Evolutionary conservation across 2,329 filamentous ascomycete species (phyloP).

Genomic region (Zalaria obscura): DNA sequence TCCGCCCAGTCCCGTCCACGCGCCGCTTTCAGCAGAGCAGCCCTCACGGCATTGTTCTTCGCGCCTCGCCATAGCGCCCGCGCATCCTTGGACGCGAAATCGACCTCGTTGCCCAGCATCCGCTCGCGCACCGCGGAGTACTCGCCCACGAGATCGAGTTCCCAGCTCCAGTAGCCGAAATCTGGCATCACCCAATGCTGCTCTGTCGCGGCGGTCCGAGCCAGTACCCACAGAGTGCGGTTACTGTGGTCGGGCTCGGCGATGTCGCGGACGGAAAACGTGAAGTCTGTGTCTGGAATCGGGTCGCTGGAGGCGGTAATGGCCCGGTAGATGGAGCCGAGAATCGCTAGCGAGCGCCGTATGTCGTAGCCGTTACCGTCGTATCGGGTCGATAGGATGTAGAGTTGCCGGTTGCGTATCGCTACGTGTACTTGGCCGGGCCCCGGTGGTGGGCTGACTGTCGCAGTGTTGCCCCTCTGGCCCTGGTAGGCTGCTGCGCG

Average conservation of each 20-base stretch:
- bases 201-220: constrained; percentile 15
- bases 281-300: constrained; percentile 35
- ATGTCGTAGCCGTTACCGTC: not conserved
- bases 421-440: no score
- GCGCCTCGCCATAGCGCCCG: constrained; percentile 17
- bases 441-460: not conserved
- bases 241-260: not conserved
- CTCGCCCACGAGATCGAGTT: constrained; percentile 23
- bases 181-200: constrained; percentile 22
- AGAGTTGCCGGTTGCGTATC: not conserved
- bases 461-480: constrained; percentile 12
- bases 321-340: constrained; percentile 34
- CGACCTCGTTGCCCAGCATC: not conserved
- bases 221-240: not conserved
- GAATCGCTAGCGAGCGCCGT: constrained; percentile 3
- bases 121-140: not conserved
- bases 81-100: not conserved
- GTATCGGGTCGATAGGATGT: constrained; percentile 2
- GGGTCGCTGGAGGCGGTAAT: constrained; percentile 22
- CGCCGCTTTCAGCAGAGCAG: constrained; percentile 16
- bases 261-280: constrained; percentile 1
- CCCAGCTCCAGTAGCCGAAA: constrained; percentile 34
- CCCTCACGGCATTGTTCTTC: constrained; percentile 12
- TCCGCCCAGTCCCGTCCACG: constrained; percentile 21
- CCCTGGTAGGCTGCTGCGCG: constrained; percentile 14